Conservation (phyloP, 2,329 filamentous ascomycete genomes). For the Zasmidium citrigriseum region DNA sequence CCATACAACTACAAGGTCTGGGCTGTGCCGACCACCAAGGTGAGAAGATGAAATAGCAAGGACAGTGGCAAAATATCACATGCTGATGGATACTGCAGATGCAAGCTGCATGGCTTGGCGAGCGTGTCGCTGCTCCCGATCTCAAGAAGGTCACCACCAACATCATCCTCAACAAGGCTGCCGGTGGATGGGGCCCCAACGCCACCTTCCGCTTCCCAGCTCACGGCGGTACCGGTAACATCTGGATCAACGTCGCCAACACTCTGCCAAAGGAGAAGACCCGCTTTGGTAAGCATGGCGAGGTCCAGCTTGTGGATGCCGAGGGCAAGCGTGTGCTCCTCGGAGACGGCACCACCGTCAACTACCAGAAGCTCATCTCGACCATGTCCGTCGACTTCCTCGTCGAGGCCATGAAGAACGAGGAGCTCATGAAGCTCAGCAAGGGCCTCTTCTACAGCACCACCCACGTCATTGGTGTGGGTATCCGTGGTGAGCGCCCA, state of each 20-base stretch:
- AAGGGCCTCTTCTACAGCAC: conserved; percentile 96
- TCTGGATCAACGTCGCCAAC: conserved; percentile 96
- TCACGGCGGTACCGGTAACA: conserved; percentile 91
- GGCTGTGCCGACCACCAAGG: conserved; percentile 96
- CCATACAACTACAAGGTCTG: conserved; percentile 99
- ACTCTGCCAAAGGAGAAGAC: conserved; percentile 92
- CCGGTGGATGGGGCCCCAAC: conserved; percentile 97
- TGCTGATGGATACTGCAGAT: conserved; percentile 62
- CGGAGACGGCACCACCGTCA: conserved; percentile 81
- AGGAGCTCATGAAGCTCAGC: conserved; percentile 77
- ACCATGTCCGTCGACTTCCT: conserved; percentile 95
- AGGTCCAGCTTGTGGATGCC: conserved; percentile 84
- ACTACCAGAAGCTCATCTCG: conserved; percentile 89
- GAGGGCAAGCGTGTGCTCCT: conserved; percentile 80
- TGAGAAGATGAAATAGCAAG: conserved; percentile 52
- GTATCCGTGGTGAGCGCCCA: conserved; percentile 85
- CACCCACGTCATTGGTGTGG: conserved; percentile 95
- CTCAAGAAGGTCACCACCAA: conserved; percentile 93
- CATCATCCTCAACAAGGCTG: conserved; percentile 92
- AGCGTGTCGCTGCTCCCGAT: conserved; percentile 96
- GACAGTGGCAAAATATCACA: conserved; percentile 4
- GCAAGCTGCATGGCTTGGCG: conserved; percentile 98
- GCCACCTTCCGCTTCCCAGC: conserved; percentile 98
- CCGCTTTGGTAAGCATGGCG: conserved; percentile 80
- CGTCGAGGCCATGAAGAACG: conserved; percentile 81